Conservation (phyloP, 495 filamentous ascomycete genomes). For the Xylaria palmicola region DNA sequence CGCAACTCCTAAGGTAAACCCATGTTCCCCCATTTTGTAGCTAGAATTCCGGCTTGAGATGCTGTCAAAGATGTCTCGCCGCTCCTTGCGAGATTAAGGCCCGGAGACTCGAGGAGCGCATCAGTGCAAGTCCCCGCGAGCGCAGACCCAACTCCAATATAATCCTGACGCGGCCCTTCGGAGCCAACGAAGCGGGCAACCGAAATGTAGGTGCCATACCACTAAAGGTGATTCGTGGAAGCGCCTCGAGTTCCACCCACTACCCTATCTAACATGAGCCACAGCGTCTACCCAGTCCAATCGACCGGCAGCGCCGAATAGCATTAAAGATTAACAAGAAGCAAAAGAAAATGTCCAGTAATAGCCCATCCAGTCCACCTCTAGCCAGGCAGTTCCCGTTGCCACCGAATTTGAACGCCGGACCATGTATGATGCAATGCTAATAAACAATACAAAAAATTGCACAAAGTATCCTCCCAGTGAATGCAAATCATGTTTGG, state of each 20-base stretch:
- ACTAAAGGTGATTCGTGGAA: neutral
- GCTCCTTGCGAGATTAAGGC: neutral
- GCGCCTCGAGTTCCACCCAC: neutral
- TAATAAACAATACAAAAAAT: conserved; percentile 5
- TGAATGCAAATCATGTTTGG: neutral
- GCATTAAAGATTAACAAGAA: conserved; percentile 13
- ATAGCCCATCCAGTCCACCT: conserved; percentile 12
- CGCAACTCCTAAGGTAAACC: neutral
- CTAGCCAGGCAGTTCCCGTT: conserved; percentile 12
- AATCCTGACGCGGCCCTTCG: neutral
- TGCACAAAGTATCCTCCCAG: neutral
- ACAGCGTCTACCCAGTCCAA: neutral
- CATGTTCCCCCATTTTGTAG: neutral
- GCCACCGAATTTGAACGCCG: conserved; percentile 13
- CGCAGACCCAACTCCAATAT: neutral
- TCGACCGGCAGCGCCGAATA: neutral
- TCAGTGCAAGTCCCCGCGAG: neutral
- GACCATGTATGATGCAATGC: conserved; percentile 17
- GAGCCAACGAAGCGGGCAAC: neutral
- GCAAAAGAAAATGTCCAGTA: neutral
- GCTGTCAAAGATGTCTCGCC: neutral
- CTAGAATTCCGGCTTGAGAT: neutral
- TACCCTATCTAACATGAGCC: neutral
- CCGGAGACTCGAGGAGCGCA: neutral
- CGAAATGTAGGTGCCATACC: neutral